Evolutionary conservation across 805 yeast genomes (phyloP), one percentile per base, ranked within the genome.

Genomic region (Yarrowia keelungensis): DNA sequence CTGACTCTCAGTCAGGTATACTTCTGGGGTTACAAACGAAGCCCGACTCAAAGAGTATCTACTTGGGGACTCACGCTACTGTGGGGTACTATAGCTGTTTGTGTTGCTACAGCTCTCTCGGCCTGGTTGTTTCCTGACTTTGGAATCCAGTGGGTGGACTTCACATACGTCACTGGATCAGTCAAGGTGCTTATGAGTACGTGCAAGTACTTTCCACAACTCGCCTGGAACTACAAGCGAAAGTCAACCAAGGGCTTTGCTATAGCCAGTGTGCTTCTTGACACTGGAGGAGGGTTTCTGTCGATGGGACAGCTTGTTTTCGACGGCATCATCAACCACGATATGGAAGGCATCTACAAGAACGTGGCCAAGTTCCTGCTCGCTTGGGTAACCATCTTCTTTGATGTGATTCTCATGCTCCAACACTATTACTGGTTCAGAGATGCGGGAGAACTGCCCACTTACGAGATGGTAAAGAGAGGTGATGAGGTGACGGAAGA

Each of bases 151-250:
- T 51, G 58, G 58, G 58, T 36, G 26, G 58, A 38, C 16, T 50
- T 50, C 16, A 50, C 54, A 0, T 50, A 50, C 5, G 54, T 50
- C 4, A 50, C 54, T 8, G 54, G 54, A 0, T 54, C 61, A 1
- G 46, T 54, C 36, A 54, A 54, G 35, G 61, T 54, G n/a, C 45
- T 54, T 12, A 39, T 54, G 61, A 54, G 46, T 14, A 42, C 46
- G 2, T 54, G 61, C 46, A 54, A 54, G 46, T 54, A 54, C 61
- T 39, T 54, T 22, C 61, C 61, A 14, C 61, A 54, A n/a, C 22
- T 56, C 19, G 35, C 47, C 0, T 56, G 47, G 62, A 56, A 56
- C 39, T 56, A 41, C 47, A 39, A 22, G 22, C 46, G 62, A 10
- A 56, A 56, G 47, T 56, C 62, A 3, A 56, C 62, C 38, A 41